Evolutionary conservation across 2,329 filamentous ascomycete species (phyloP).

Genomic region (Kalmusia sp.): DNA sequence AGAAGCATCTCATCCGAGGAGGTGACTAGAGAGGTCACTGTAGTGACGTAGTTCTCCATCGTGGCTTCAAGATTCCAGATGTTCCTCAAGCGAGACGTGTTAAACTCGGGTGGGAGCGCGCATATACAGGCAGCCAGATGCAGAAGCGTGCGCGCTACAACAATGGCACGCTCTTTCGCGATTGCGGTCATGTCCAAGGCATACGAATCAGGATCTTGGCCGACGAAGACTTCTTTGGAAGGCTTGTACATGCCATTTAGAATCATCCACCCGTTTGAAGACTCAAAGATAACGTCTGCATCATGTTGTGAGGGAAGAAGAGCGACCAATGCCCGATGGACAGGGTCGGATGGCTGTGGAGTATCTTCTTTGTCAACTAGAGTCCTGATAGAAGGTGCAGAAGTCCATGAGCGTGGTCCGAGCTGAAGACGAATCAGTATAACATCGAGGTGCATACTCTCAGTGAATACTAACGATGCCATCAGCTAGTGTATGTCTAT

Average conservation of each 20-base stretch:
- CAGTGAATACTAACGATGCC: conserved; percentile 35
- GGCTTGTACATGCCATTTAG: conserved; percentile 37
- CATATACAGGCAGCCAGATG: conserved; percentile 44
- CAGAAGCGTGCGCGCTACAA: conserved; percentile 44
- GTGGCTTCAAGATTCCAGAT: conserved; percentile 43
- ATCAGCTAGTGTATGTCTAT: conserved; percentile 34
- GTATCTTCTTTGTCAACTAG: conserved; percentile 24
- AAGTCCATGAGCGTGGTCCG: conserved; percentile 36
- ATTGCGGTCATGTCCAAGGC: conserved; percentile 41
- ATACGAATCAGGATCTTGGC: conserved; percentile 39
- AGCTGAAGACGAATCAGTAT: conserved; percentile 24
- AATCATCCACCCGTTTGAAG: conserved; percentile 46
- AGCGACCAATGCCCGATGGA: conserved; percentile 30
- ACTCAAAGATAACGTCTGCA: conserved; percentile 45
- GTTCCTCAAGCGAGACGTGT: conserved; percentile 29
- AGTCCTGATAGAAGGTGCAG: conserved; percentile 36
- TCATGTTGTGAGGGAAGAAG: conserved; percentile 46
- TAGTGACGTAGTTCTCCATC: conserved; percentile 41
- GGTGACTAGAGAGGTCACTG: conserved; percentile 37
- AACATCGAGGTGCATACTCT: background rate
- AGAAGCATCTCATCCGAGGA: conserved; percentile 43
- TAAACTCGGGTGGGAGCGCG: conserved; percentile 41
- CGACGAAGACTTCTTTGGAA: conserved; percentile 36
- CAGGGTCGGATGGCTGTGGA: conserved; percentile 20
- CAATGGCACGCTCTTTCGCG: conserved; percentile 32